Conservation (phyloP, 83 land plant species). For the Larix sibirica region DNA sequence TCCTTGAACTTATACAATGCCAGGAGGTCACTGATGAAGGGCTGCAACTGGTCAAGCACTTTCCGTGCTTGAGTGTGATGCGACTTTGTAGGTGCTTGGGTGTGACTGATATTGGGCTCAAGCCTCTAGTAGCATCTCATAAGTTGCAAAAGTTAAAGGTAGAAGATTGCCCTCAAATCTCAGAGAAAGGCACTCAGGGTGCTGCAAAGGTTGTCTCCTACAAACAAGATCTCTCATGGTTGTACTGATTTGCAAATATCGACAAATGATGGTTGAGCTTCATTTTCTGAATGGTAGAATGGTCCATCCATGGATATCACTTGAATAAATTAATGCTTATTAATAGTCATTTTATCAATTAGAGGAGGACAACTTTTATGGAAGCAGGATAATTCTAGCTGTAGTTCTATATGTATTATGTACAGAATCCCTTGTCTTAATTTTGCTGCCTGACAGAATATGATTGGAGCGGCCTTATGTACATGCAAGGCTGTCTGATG, state of each 20-base stretch:
- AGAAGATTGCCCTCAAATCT: conserved; percentile 76
- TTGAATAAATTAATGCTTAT: not conserved
- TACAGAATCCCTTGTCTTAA: not conserved
- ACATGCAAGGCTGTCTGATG: not conserved
- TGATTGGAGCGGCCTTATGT: not conserved
- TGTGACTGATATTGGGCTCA: conserved; percentile 70
- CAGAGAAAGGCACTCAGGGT: conserved; percentile 61
- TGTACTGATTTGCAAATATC: conserved; percentile 29
- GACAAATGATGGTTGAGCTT: not conserved
- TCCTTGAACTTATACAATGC: conserved; percentile 62
- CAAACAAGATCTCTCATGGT: conserved; percentile 66
- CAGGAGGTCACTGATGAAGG: conserved; percentile 80
- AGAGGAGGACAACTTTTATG: not conserved
- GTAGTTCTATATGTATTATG: not conserved
- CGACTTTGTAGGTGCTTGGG: conserved; percentile 69
- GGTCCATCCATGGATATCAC: not conserved
- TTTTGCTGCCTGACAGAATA: not conserved
- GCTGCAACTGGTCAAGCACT: conserved; percentile 37
- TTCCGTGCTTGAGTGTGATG: conserved; percentile 41
- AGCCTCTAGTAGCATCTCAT: conserved; percentile 49
- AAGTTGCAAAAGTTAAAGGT: conserved; percentile 57
- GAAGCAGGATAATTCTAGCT: not conserved
- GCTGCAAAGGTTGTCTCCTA: conserved; percentile 59
- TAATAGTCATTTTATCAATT: not conserved
- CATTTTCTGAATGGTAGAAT: not conserved